These are phyloP conservation scores for Clathrospora elynae DNA, from an alignment of 2,329 filamentous ascomycete genomes.

Conservation along the genomic window DNA sequence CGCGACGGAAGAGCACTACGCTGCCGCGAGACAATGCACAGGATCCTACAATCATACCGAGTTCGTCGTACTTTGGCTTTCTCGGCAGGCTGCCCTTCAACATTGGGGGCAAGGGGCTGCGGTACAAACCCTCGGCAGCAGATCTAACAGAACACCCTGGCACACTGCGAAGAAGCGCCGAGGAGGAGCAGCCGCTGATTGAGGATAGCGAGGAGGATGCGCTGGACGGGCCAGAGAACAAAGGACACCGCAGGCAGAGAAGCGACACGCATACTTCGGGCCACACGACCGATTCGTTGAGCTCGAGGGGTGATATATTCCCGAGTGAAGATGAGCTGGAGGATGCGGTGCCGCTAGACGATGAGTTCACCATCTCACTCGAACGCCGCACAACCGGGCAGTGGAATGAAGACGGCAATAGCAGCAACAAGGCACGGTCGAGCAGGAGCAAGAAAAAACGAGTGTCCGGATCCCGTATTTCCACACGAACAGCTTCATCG, in stretches of 20 bases:
- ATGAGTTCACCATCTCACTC: slow-evolving; percentile 86
- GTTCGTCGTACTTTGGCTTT: slow-evolving; percentile 83
- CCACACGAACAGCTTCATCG: slow-evolving; percentile 53
- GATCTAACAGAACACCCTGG: slow-evolving; percentile 87
- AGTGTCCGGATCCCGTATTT: slow-evolving; percentile 55
- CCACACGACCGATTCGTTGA: slow-evolving; percentile 81
- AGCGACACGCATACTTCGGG: slow-evolving; percentile 81
- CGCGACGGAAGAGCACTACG: slow-evolving; percentile 61
- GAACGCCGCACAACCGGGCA: slow-evolving; percentile 68
- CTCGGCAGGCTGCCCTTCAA: slow-evolving; percentile 83
- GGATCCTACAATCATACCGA: slow-evolving; percentile 89
- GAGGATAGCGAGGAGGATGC: slow-evolving; percentile 60
- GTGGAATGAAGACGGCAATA: slow-evolving; percentile 70
- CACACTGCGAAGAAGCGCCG: slow-evolving; percentile 54
- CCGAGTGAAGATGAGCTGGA: slow-evolving; percentile 85
- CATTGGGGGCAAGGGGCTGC: slow-evolving; percentile 74
- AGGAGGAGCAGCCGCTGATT: slow-evolving; percentile 73
- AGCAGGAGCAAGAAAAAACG: slow-evolving; percentile 49
- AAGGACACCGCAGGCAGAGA: slow-evolving; percentile 61
- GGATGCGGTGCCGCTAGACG: slow-evolving; percentile 89
- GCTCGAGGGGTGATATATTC: slow-evolving; percentile 87
- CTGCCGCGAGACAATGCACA: slow-evolving; percentile 56
- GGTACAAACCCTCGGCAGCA: slow-evolving; percentile 89
- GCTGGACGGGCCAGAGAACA: slow-evolving; percentile 28
- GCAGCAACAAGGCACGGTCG: slow-evolving; percentile 64